These are phyloP conservation scores for Euphorbia schlechtendalii DNA, from an alignment of 441 rosid genomes.

Conservation along the genomic window DNA sequence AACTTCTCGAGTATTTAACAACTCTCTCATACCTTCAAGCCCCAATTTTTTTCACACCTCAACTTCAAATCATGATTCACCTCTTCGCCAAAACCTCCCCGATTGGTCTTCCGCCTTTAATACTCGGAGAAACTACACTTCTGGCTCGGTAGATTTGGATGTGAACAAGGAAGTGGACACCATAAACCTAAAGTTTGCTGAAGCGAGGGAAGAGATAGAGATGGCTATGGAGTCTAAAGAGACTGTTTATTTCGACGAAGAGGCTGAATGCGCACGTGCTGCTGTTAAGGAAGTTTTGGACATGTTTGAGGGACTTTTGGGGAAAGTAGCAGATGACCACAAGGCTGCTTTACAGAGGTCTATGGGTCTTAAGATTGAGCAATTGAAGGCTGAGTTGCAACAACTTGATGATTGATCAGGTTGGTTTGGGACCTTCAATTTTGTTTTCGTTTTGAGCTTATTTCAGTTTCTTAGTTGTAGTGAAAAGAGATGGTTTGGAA, in stretches of 20 bases:
- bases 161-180: slow-evolving; percentile 64
- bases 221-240: slow-evolving; percentile 94
- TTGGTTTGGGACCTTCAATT: slow-evolving; percentile 16
- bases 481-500: slow-evolving; percentile 7
- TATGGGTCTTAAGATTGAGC: slow-evolving; percentile 97
- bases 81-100: slow-evolving; percentile 7
- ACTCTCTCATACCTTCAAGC: slow-evolving; percentile 14
- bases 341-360: slow-evolving; percentile 64
- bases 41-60: slow-evolving; percentile 3
- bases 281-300: slow-evolving; percentile 66
- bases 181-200: slow-evolving; percentile 86
- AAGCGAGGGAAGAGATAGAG: slow-evolving; percentile 96
- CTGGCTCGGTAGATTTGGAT: slow-evolving; percentile 35
- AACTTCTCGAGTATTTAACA: slow-evolving; percentile 4
- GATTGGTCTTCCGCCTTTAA: not conserved
- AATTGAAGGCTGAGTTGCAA: slow-evolving; percentile 77
- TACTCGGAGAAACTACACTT: slow-evolving; percentile 22
- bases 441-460: not conserved
- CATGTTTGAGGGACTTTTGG: slow-evolving; percentile 52
- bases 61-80: slow-evolving; percentile 7
- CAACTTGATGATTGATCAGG: slow-evolving; percentile 71
- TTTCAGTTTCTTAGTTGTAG: not conserved
- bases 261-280: slow-evolving; percentile 80
- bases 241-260: slow-evolving; percentile 88
- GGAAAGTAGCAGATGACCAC: slow-evolving; percentile 45